Base-by-base conservation (phyloP, 345 rosid species). In the Boechera stricta region DNA sequence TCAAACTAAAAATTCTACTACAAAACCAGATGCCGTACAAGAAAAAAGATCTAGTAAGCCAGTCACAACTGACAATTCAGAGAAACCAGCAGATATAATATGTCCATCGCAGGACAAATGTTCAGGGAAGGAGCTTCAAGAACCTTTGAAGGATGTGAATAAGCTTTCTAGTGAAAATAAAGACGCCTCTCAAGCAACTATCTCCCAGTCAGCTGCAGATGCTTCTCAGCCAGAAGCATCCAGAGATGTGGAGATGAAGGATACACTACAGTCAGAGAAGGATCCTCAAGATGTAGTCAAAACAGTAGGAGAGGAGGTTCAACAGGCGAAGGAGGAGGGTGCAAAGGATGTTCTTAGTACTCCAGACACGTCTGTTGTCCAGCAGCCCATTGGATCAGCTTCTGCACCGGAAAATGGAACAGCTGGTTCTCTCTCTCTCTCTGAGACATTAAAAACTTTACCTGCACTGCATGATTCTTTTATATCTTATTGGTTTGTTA, bases 321-420 rank as follows among this genome's bases (percentile, higher is more conserved):
- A 66, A 49, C 60, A 80, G 26, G 44, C 69, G 24, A 54, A 75
- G 32, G 86, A 78, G 18, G 86, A 79, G 64, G 49, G 60, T 51
- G 49, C 81, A 26, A 81, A 82, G 74, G 89, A 82, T 78, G 81
- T 74, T 38, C 87, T 73, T 76, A 79, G 83, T 83, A 36, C 62
- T 54, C 75, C 64, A 56, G 73, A 77, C 55, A 60, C 72, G 32
- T 47, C 41, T 41, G 41, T 41, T 36, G 45, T 58, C 21, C 72
- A 72, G 64, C 77, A 81, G 56, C 76, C 78, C 9, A 45, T 26
- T 58, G 67, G 39, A 65, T 66, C 62, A n/a, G 48, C 36, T 45
- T 60, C 62, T 71, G 72, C 41, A 35, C 36, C 33, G 39, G 78
- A 72, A 77, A 73, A 73, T 73, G 76, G 73, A 77, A 67, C 36